Percentiles rank a stretch among this genome's conserved stretches.
These are phyloP conservation scores for Oryza officinalis DNA, from an alignment of 176 grass and related monocot genomes.

Conservation along the genomic window DNA sequence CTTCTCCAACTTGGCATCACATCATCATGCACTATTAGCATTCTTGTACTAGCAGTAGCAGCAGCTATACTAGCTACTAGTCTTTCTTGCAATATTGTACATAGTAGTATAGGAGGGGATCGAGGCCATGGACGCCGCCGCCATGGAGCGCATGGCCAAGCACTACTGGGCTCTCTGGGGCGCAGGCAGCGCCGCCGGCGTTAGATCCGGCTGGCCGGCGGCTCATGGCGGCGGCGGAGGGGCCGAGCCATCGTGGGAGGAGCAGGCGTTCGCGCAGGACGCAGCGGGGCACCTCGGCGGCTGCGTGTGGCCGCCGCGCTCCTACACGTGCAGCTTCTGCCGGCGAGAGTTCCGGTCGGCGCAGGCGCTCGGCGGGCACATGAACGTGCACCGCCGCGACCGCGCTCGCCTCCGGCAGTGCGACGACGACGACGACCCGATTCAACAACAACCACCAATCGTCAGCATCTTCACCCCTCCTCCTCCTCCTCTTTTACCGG, in stretches of 20 bases:
- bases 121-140: constrained; percentile 34
- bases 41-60: background rate
- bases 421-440: constrained; percentile 1
- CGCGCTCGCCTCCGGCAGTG: constrained; percentile 71
- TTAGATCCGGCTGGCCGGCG: constrained; percentile 11
- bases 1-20: constrained; percentile 27
- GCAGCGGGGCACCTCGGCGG: constrained; percentile 51
- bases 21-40: constrained; percentile 17
- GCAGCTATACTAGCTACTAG: background rate
- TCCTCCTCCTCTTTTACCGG: background rate
- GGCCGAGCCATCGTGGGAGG: constrained; percentile 60
- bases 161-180: constrained; percentile 48
- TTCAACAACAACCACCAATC: background rate
- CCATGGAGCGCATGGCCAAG: constrained; percentile 35
- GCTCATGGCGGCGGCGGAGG: background rate
- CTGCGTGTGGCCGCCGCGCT: constrained; percentile 77
- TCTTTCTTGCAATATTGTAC: too few species aligned
- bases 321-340: constrained; percentile 80
- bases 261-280: constrained; percentile 70
- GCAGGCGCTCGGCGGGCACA: constrained; percentile 69
- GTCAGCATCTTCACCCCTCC: background rate
- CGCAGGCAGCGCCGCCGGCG: constrained; percentile 10
- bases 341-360: constrained; percentile 73
- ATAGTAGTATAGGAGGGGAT: too few species aligned
- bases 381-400: constrained; percentile 83